Evolutionary conservation across 495 filamentous ascomycete species (phyloP).

Genomic region (Annulohypoxylon maeteangense): DNA sequence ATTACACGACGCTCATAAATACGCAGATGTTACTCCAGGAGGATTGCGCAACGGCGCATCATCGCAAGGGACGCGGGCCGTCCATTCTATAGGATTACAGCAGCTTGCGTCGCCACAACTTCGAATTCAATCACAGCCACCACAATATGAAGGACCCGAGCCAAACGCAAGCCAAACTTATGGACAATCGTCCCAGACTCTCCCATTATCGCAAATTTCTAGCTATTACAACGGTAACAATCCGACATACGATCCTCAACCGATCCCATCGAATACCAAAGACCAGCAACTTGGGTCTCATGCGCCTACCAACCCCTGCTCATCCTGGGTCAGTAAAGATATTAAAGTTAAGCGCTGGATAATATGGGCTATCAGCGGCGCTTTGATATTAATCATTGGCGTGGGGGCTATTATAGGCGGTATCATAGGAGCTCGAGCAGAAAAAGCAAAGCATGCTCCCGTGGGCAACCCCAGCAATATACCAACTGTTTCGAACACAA

Average conservation of each 20-base stretch:
- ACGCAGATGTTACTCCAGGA: slow-evolving; percentile 6
- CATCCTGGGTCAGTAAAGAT: slow-evolving; percentile 14
- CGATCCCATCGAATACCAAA: slow-evolving; percentile 14
- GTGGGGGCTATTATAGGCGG: slow-evolving; percentile 21
- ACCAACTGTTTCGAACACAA: slow-evolving; percentile 3
- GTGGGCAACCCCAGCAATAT: background rate
- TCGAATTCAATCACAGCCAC: slow-evolving; percentile 7
- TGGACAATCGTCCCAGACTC: slow-evolving; percentile 26
- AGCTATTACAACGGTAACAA: slow-evolving; percentile 18
- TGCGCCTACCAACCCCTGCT: background rate
- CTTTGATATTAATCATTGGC: slow-evolving; percentile 2
- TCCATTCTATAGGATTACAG: slow-evolving; percentile 4
- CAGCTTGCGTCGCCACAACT: slow-evolving; percentile 2
- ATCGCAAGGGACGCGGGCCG: slow-evolving; percentile 28
- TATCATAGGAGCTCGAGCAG: slow-evolving; percentile 4
- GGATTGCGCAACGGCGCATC: slow-evolving; percentile 10
- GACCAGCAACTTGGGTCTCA: slow-evolving; percentile 11
- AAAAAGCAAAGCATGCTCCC: background rate
- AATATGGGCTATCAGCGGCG: slow-evolving; percentile 13
- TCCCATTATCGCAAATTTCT: slow-evolving; percentile 23
- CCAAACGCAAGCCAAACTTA: slow-evolving; percentile 10
- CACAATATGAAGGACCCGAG: slow-evolving; percentile 6
- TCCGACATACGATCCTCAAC: background rate
- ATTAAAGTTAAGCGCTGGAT: slow-evolving; percentile 24
- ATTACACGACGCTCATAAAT: slow-evolving; percentile 26